phyloP scores from a whole-genome alignment of 2,329 filamentous ascomycete species.

The Podosphaera leucotricha region DNA sequence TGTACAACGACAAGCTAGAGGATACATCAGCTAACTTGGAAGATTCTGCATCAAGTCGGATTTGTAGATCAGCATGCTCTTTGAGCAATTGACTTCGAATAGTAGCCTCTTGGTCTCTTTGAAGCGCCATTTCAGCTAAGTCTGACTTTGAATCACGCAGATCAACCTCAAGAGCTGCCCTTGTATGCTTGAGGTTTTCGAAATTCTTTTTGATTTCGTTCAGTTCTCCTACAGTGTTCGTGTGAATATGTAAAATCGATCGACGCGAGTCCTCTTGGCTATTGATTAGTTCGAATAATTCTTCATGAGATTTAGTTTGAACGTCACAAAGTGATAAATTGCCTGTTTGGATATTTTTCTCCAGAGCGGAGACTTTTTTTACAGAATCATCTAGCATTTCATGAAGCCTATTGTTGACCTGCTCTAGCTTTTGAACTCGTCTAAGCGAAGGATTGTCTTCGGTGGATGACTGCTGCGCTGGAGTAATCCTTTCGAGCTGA shows the following conservation, averaged over 20 bases:
- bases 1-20: constrained; percentile 71
- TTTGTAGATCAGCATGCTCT: constrained; percentile 84
- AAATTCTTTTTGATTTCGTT: constrained; percentile 69
- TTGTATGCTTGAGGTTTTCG: constrained; percentile 65
- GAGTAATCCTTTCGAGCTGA: constrained; percentile 50
- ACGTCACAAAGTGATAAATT: constrained; percentile 78
- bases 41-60: constrained; percentile 69
- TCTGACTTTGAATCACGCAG: constrained; percentile 67
- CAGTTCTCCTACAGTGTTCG: constrained; percentile 63
- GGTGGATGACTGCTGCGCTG: constrained; percentile 33
- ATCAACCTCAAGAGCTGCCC: constrained; percentile 61
- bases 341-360: constrained; percentile 66
- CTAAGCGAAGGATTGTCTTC: constrained; percentile 60
- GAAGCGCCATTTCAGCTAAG: constrained; percentile 52
- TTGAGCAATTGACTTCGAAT: constrained; percentile 73
- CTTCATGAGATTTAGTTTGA: constrained; percentile 81
- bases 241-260: constrained; percentile 61
- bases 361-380: constrained; percentile 74
- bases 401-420: constrained; percentile 75
- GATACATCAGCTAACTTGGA: constrained; percentile 67
- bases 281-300: constrained; percentile 77
- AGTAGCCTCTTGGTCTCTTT: constrained; percentile 68
- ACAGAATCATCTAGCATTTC: constrained; percentile 86
- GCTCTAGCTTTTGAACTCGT: constrained; percentile 74
- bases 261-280: constrained; percentile 78